These are phyloP conservation scores for Lignosus rhinocerotis DNA, from an alignment of 1,284 basidiomycete genomes.

Conservation along the genomic window DNA sequence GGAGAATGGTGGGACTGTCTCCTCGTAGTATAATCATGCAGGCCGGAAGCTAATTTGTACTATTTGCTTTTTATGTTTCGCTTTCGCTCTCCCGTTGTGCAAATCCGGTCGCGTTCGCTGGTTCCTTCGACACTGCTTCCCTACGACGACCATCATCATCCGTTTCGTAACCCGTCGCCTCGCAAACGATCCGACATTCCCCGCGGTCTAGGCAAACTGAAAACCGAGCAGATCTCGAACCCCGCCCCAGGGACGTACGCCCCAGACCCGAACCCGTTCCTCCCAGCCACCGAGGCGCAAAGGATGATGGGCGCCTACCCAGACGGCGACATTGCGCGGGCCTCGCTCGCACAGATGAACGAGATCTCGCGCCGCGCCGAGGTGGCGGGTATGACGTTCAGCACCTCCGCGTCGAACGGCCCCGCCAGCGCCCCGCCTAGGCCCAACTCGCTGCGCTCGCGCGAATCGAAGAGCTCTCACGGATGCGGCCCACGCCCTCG, in stretches of 20 bases:
- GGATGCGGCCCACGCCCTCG: constrained; percentile 40
- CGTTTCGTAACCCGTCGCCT: constrained; percentile 1
- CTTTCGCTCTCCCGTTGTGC: constrained; percentile 14
- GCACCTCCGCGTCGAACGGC: constrained; percentile 15
- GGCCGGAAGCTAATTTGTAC: constrained; percentile 27
- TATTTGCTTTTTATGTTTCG: constrained; percentile 25
- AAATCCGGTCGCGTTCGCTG: constrained; percentile 20
- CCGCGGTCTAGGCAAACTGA: constrained; percentile 29
- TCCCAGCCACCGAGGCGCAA: constrained; percentile 59
- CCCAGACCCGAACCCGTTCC: constrained; percentile 48
- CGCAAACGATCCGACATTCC: constrained; percentile 8
- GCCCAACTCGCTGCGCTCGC: constrained; percentile 40
- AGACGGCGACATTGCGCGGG: constrained; percentile 58
- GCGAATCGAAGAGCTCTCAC: constrained; percentile 50
- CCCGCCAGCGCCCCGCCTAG: constrained; percentile 20
- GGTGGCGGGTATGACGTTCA: constrained; percentile 43
- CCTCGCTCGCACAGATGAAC: constrained; percentile 71
- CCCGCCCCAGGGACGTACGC: constrained; percentile 22
- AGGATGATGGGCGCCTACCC: constrained; percentile 56
- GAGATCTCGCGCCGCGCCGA: constrained; percentile 66
- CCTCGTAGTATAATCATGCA: constrained; percentile 23
- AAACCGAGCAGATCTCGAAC: constrained; percentile 30
- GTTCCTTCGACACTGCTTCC: constrained; percentile 6
- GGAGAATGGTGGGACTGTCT: constrained; percentile 55
- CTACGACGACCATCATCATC: background rate